A percentile compares a stretch with the other conserved stretches of the same genome.
phyloP scores from a whole-genome alignment of 345 rosid species.

The Salix arbutifolia region DNA sequence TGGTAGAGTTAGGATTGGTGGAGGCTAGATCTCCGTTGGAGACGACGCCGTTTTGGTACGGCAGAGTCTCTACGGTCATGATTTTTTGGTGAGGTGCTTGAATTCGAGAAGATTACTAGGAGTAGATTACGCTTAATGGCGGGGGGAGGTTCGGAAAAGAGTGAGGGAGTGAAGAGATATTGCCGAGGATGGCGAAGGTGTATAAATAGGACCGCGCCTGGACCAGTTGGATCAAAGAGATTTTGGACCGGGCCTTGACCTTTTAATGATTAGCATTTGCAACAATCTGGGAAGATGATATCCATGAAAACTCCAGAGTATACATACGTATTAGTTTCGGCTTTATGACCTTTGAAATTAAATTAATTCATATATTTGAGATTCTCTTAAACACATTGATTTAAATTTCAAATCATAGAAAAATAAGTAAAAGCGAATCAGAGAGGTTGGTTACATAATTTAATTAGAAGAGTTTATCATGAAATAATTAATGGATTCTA shows the following conservation, averaged over 20 bases:
- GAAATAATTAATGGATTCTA: no score
- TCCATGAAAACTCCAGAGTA: no score
- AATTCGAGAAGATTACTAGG: neutral
- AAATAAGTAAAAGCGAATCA: no score
- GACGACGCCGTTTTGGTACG: slow-evolving; percentile 38
- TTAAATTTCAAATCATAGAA: no score
- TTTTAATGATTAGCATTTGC: neutral
- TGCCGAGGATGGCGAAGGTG: neutral
- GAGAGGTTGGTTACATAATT: no score
- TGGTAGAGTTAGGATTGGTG: slow-evolving; percentile 29
- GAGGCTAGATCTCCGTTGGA: slow-evolving; percentile 48
- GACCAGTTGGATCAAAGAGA: neutral
- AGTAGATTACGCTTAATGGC: neutral
- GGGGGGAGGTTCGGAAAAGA: neutral
- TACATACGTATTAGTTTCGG: no score
- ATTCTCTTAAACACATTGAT: no score
- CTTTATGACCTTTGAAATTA: no score
- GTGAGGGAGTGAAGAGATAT: neutral
- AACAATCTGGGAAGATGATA: neutral
- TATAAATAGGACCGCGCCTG: neutral
- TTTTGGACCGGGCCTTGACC: neutral
- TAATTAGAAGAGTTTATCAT: no score
- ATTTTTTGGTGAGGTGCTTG: neutral
- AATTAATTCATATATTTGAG: no score
- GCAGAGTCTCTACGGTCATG: slow-evolving; percentile 52